Evolutionary conservation across 1,284 basidiomycete species (phyloP).

Genomic region (Austropuccinia psidii): DNA sequence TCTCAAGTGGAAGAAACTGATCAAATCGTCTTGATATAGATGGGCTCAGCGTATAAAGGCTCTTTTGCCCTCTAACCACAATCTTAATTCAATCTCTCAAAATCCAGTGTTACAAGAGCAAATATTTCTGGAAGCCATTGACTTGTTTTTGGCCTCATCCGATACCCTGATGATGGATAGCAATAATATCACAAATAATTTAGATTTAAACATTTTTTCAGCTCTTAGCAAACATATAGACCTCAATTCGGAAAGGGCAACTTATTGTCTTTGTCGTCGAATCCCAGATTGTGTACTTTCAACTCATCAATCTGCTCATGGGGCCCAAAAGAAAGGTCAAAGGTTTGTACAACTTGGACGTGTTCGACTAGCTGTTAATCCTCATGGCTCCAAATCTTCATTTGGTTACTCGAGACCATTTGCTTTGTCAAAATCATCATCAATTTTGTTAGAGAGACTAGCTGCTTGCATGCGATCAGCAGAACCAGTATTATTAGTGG

Average conservation of each 20-base stretch:
- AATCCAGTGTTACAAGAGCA: conserved; percentile 78
- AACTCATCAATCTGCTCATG: conserved; percentile 51
- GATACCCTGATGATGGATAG: conserved; percentile 52
- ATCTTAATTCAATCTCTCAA: conserved; percentile 46
- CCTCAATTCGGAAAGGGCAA: conserved; percentile 58
- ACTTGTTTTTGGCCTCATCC: conserved; percentile 78
- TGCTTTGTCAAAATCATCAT: conserved; percentile 79
- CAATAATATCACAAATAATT: conserved; percentile 56
- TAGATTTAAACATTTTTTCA: conserved; percentile 39
- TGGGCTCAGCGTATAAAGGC: conserved; percentile 30
- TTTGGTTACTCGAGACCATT: conserved; percentile 56
- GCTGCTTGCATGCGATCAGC: conserved; percentile 63
- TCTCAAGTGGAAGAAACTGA: conserved; percentile 44
- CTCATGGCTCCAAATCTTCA: conserved; percentile 31
- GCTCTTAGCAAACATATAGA: conserved; percentile 61
- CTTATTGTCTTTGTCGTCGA: conserved; percentile 53
- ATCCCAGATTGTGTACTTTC: conserved; percentile 63
- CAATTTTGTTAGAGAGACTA: conserved; percentile 71
- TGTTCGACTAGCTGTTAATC: conserved; percentile 38
- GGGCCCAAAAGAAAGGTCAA: conserved; percentile 54
- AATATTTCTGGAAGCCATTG: conserved; percentile 78
- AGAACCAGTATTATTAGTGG: conserved; percentile 86
- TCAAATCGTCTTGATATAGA: conserved; percentile 59
- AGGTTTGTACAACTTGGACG: conserved; percentile 42
- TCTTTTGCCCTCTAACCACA: conserved; percentile 13